Evolutionary conservation across 2,329 filamentous ascomycete species (phyloP).

Genomic region (Claviceps pazoutovae): DNA sequence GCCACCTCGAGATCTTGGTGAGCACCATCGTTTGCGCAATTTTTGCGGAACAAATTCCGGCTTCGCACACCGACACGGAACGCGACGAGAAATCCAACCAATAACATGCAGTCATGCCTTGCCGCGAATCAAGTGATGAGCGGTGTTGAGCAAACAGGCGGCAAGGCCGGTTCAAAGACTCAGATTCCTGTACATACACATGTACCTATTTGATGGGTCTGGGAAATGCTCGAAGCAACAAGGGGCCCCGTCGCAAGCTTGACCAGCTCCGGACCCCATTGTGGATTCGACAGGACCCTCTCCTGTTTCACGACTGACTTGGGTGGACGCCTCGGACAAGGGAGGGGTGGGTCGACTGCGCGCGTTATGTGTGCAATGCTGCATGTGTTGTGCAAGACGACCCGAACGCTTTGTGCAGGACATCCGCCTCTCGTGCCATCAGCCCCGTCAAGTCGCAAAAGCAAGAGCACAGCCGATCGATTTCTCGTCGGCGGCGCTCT

Average conservation of each 20-base stretch:
- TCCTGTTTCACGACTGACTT: conserved; percentile 12
- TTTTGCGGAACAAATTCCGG: neutral
- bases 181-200: neutral
- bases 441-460: neutral
- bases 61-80: neutral
- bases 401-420: neutral
- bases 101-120: neutral
- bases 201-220: neutral
- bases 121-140: conserved; percentile 3
- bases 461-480: neutral
- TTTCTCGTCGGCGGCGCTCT: neutral
- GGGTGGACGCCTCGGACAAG: conserved; percentile 7
- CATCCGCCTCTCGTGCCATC: neutral
- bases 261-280: conserved; percentile 9
- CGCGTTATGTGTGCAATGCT: neutral
- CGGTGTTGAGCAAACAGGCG: neutral
- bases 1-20: conserved; percentile 1
- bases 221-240: conserved; percentile 1
- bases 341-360: conserved; percentile 4
- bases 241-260: conserved; percentile 10
- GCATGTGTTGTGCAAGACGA: conserved; percentile 1
- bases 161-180: neutral
- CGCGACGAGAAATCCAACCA: neutral
- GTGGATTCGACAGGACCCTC: conserved; percentile 9
- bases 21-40: neutral